Conservation (phyloP, 176 grass and related monocot genomes). For the Avena insularis region DNA sequence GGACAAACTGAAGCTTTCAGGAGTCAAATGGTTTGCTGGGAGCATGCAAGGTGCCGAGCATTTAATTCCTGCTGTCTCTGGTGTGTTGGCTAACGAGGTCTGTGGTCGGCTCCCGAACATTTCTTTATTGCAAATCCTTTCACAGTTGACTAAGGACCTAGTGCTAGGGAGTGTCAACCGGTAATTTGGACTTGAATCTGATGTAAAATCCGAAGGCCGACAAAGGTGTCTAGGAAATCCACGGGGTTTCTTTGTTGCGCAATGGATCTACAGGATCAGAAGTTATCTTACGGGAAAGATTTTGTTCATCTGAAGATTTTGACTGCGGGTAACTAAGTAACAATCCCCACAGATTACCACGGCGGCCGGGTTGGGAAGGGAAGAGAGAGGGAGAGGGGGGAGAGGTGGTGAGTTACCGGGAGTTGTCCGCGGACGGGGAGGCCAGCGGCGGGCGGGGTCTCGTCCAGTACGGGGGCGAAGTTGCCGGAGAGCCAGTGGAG, state of each 20-base stretch:
- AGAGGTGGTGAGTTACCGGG: slow-evolving; percentile 46
- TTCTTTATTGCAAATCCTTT: neutral
- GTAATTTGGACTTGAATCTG: neutral
- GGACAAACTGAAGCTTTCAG: neutral
- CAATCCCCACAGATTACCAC: too few species aligned
- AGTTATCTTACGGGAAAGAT: neutral
- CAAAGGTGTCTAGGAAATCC: too few species aligned
- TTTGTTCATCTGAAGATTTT: neutral
- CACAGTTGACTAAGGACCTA: neutral
- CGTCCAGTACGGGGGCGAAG: slow-evolving; percentile 71
- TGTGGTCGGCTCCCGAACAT: neutral
- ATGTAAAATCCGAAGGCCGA: too few species aligned
- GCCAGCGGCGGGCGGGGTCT: slow-evolving; percentile 73
- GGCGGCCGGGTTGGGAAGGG: neutral
- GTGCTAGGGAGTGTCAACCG: too few species aligned
- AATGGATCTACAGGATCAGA: neutral
- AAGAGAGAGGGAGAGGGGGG: neutral
- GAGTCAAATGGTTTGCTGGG: neutral
- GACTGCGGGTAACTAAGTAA: too few species aligned
- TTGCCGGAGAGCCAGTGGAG: slow-evolving; percentile 89
- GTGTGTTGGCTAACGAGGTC: neutral
- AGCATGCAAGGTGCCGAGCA: neutral
- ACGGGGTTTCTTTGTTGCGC: neutral
- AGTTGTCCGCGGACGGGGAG: slow-evolving; percentile 76
- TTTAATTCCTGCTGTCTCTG: neutral